Base-by-base conservation (phyloP, 495 filamentous ascomycete genomes). In the Copromyces sp. region DNA sequence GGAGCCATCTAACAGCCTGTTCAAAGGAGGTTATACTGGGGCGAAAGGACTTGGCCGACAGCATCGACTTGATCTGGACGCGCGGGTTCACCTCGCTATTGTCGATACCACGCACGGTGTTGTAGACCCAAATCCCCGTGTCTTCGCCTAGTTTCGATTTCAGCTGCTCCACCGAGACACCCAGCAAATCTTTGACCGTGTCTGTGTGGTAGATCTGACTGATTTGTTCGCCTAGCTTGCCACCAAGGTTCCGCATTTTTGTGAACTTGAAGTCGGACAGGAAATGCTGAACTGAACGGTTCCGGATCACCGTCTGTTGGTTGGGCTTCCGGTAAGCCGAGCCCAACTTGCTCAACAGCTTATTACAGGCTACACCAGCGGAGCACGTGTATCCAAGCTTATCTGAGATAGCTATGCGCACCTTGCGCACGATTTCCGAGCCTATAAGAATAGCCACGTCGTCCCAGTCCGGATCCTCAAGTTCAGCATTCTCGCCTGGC, bases 51-150 rank as follows among this genome's bases (percentile, higher is more conserved):
- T 99, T 99, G 61, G 95, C 94, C 2, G 93, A 97, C n/a, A 98
- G 87, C 95, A 99, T 99, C 29, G 92, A 94, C 78, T 98, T 98
- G 79, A 97, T 97, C 76, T 94, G 92, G 14, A 94, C 97, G 72
- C 95, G 88, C 42, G 94, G 86, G 76, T 93, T 97, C 75, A 98
- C 94, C 81, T 97, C 94, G 77, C 91, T 96, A 47, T 82, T 80
- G 79, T 99, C 95, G 69, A 93, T 89, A 1, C 95, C 95, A 0
- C 96, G 90, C 59, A 98, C 90, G 24, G 91, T 90, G 70, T 91
- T 87, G 82, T 97, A 94, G 32, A 99, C 85, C 94, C 95, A 98
- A 8, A 87, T 83, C 17, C 93, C 94, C 3, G 91, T 96, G 45
- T 97, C 93, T 70, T 96, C 93, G 37, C 94, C 92, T 14, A 99